Percentiles rank a stretch among this genome's conserved stretches.
Evolutionary conservation across 2,329 filamentous ascomycete species (phyloP).

Genomic region (Penicillium sp.): DNA sequence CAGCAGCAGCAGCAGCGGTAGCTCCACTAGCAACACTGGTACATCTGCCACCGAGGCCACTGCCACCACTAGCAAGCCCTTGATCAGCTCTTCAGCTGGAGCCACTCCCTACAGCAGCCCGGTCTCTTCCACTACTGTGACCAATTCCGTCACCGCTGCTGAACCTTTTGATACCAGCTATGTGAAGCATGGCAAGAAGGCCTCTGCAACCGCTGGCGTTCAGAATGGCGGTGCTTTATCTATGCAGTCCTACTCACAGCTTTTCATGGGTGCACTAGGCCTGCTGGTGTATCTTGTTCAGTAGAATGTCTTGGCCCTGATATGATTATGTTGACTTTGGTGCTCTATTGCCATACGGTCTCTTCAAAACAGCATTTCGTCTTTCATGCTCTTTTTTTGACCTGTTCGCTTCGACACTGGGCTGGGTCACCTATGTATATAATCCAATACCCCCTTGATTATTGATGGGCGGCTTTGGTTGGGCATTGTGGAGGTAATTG

Average conservation of each 20-base stretch:
- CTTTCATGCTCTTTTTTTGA: background rate
- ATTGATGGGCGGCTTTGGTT: conserved; percentile 19
- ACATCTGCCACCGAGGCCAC: conserved; percentile 22
- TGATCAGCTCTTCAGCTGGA: conserved; percentile 30
- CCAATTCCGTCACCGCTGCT: conserved; percentile 9
- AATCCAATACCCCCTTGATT: conserved; percentile 25
- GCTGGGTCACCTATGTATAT: conserved; percentile 24
- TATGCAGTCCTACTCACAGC: conserved; percentile 33
- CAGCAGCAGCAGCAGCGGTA: conserved; percentile 15
- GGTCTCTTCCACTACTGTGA: conserved; percentile 18
- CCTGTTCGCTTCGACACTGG: background rate
- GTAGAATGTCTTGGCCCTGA: conserved; percentile 9
- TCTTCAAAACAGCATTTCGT: background rate
- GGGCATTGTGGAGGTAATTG: conserved; percentile 18
- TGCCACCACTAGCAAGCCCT: conserved; percentile 63
- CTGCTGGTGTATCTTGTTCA: conserved; percentile 36
- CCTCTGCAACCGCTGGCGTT: conserved; percentile 12
- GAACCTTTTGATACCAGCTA: conserved; percentile 13
- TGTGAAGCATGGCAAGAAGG: conserved; percentile 15
- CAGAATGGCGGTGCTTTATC: conserved; percentile 26
- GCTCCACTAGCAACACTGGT: conserved; percentile 19
- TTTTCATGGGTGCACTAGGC: conserved; percentile 36
- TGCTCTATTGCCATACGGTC: conserved; percentile 5
- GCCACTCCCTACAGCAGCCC: conserved; percentile 26
- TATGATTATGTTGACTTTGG: background rate